Evolutionary conservation across 1,284 basidiomycete species (phyloP).

Genomic region (Marasmius tenuissimus): DNA sequence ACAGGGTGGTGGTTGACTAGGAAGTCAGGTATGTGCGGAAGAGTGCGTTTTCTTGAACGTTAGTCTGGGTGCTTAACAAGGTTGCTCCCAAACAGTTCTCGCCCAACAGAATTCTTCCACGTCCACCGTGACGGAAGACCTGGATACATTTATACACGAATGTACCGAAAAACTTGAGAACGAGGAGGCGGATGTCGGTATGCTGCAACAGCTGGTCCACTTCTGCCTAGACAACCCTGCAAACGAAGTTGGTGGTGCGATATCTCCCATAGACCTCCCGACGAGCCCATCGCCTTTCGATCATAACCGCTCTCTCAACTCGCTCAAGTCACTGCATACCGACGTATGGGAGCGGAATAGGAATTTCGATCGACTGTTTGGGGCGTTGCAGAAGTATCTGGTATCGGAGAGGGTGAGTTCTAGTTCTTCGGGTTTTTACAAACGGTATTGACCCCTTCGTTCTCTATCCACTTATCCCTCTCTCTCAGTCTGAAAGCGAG

Average conservation of each 20-base stretch:
- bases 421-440: slow-evolving; percentile 13
- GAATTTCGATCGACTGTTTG: slow-evolving; percentile 65
- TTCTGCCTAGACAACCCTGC: slow-evolving; percentile 62
- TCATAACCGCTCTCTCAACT: slow-evolving; percentile 37
- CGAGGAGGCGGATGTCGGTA: slow-evolving; percentile 46
- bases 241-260: slow-evolving; percentile 42
- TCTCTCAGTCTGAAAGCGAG: slow-evolving; percentile 53
- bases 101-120: slow-evolving; percentile 45
- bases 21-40: slow-evolving; percentile 46
- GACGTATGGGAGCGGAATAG: slow-evolving; percentile 69
- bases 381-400: slow-evolving; percentile 59
- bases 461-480: slow-evolving; percentile 12
- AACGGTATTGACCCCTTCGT: slow-evolving; percentile 2
- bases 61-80: slow-evolving; percentile 8
- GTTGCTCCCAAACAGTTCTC: slow-evolving; percentile 39
- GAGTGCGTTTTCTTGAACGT: slow-evolving; percentile 6
- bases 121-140: slow-evolving; percentile 34
- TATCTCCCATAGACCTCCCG: slow-evolving; percentile 40
- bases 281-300: slow-evolving; percentile 52
- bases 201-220: slow-evolving; percentile 61
- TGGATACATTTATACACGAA: slow-evolving; percentile 46
- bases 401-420: slow-evolving; percentile 53
- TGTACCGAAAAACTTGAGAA: slow-evolving; percentile 54
- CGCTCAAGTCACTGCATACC: slow-evolving; percentile 42
- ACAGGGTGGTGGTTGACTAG: slow-evolving; percentile 80